Conservation (phyloP, 345 rosid genomes). For the Corymbia maculata region DNA sequence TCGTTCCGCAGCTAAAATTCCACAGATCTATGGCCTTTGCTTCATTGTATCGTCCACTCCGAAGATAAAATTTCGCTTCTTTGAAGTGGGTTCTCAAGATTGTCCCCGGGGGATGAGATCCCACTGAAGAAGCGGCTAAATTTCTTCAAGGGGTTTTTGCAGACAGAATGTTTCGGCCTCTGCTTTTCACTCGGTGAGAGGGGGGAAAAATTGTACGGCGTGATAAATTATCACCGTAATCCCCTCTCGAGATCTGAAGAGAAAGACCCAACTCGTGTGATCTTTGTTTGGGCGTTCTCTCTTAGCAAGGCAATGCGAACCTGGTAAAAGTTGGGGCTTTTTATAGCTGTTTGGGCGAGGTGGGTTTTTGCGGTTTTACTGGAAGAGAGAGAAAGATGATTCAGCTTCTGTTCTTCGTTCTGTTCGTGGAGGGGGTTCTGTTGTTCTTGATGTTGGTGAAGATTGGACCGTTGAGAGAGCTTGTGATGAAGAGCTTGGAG, state of each 20-base stretch:
- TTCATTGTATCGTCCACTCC: background rate
- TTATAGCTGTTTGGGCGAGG: background rate
- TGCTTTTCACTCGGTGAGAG: background rate
- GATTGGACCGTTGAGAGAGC: constrained; percentile 88
- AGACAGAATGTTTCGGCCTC: background rate
- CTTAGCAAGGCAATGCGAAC: background rate
- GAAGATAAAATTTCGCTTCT: background rate
- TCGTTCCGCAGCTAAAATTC: background rate
- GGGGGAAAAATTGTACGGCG: background rate
- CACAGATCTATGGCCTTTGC: background rate
- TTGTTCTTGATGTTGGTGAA: constrained; percentile 67
- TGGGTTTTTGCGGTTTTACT: constrained; percentile 1
- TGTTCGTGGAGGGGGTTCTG: constrained; percentile 64
- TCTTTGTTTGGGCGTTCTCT: background rate
- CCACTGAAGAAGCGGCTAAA: background rate
- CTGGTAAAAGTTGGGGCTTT: background rate
- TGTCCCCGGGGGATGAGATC: background rate
- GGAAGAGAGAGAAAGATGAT: constrained; percentile 38
- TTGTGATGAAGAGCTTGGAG: constrained; percentile 82
- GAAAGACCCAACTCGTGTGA: background rate
- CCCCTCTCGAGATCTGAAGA: background rate
- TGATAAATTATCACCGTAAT: background rate
- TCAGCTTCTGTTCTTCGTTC: constrained; percentile 73
- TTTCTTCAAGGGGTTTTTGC: background rate
- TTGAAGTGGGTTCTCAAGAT: background rate